Percentiles rank a stretch among this genome's conserved stretches.
Conservation (phyloP, 139 green algal species). For the Coccomyxa sp. region DNA sequence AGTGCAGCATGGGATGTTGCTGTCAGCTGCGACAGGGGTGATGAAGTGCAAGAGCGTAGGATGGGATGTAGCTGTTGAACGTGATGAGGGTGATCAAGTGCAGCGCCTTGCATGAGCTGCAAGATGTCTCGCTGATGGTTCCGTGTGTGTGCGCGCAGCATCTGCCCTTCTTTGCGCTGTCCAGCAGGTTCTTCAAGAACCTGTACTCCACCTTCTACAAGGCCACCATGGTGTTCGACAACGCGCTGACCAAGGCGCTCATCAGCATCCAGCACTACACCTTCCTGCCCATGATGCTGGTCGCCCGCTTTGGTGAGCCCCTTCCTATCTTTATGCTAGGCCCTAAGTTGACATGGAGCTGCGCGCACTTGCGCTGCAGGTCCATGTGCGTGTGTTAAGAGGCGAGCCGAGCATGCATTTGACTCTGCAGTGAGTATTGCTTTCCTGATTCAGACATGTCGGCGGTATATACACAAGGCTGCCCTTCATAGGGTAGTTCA, state of each 20-base stretch:
- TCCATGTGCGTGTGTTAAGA: neutral
- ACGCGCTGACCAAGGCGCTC: constrained; percentile 9
- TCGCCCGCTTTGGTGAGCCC: constrained; percentile 30
- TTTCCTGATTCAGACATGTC: neutral
- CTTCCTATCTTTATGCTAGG: too few relatives aligned
- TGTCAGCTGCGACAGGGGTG: too few relatives aligned
- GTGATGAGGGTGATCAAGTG: too few relatives aligned
- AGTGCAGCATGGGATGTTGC: too few relatives aligned
- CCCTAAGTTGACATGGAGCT: too few relatives aligned
- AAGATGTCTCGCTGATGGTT: too few relatives aligned
- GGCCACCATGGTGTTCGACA: constrained; percentile 18
- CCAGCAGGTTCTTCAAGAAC: constrained; percentile 15
- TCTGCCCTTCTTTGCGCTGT: constrained; percentile 34
- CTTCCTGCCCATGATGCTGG: constrained; percentile 35
- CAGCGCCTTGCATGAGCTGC: too few relatives aligned
- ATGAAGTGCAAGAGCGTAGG: too few relatives aligned
- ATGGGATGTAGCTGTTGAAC: too few relatives aligned
- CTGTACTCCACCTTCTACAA: constrained; percentile 18
- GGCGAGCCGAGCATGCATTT: neutral
- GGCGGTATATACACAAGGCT: neutral
- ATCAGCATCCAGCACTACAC: constrained; percentile 37
- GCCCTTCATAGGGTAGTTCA: neutral
- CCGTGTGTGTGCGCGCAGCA: too few relatives aligned
- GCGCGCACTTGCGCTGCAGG: neutral
- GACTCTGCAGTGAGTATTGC: neutral